Conservation (phyloP, 116 monocot species). For the Zostera marina region DNA sequence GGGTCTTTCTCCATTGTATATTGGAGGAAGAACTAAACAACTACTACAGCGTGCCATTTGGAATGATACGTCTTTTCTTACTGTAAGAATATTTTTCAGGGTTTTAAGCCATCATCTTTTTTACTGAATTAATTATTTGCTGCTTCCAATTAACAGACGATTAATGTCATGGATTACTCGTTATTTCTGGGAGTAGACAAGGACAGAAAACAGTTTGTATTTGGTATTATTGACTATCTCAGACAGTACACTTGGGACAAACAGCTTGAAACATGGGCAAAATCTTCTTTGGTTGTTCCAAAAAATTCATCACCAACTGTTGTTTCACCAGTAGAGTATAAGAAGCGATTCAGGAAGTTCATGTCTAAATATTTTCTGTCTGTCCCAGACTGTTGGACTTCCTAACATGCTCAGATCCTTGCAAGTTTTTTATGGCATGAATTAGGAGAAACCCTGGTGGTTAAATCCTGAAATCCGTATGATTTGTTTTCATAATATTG, state of each 20-base stretch:
- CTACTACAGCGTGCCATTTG: slow-evolving; percentile 85
- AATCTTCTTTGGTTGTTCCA: slow-evolving; percentile 61
- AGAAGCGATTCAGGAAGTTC: slow-evolving; percentile 76
- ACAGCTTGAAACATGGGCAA: slow-evolving; percentile 79
- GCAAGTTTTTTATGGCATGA: too few species aligned
- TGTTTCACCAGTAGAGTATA: slow-evolving; percentile 81
- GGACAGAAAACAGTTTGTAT: slow-evolving; percentile 57
- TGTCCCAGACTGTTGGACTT: slow-evolving; percentile 31
- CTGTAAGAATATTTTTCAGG: slow-evolving; percentile 26
- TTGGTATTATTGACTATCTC: slow-evolving; percentile 87
- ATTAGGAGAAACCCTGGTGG: too few species aligned
- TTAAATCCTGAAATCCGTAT: too few species aligned
- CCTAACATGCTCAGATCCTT: too few species aligned
- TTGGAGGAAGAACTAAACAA: slow-evolving; percentile 61
- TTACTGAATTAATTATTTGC: not conserved
- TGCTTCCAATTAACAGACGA: slow-evolving; percentile 43
- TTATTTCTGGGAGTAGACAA: slow-evolving; percentile 77
- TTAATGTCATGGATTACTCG: slow-evolving; percentile 94
- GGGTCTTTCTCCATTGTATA: slow-evolving; percentile 64
- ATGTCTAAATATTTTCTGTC: slow-evolving; percentile 61
- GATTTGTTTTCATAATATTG: too few species aligned
- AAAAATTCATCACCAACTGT: slow-evolving; percentile 59
- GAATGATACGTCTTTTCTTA: slow-evolving; percentile 95
- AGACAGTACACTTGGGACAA: slow-evolving; percentile 89
- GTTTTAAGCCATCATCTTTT: not conserved